phyloP scores from a whole-genome alignment of 306 rosid genomes.

The Neltuma alba region DNA sequence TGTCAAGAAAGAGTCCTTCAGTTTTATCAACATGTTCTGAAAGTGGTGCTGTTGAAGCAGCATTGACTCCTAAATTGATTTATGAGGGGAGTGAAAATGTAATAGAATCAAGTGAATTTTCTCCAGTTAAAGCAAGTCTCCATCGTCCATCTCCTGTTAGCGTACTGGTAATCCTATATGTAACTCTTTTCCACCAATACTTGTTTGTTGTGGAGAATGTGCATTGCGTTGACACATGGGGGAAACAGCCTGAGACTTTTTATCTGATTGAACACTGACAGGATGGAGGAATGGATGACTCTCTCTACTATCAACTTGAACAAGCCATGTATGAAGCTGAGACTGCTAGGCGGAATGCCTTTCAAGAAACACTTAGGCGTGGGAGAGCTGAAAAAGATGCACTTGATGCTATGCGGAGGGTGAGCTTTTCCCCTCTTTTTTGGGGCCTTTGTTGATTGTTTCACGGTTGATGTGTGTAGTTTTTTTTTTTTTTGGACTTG shows the following conservation, averaged over 20 bases:
- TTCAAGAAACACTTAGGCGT: conserved; percentile 64
- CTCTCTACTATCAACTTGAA: conserved; percentile 69
- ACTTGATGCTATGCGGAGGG: conserved; percentile 71
- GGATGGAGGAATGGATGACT: conserved; percentile 69
- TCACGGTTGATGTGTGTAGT: too few species aligned
- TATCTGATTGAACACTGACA: conserved; percentile 48
- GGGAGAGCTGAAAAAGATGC: conserved; percentile 86
- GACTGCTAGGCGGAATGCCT: conserved; percentile 68
- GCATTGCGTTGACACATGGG: background rate
- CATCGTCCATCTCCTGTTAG: conserved; percentile 63
- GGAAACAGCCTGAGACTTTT: background rate
- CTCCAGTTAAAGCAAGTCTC: conserved; percentile 41
- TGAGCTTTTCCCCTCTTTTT: background rate
- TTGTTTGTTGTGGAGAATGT: conserved; percentile 13
- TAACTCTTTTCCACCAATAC: conserved; percentile 14
- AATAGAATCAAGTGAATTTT: conserved; percentile 29
- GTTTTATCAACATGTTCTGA: conserved; percentile 55
- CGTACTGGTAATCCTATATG: conserved; percentile 50
- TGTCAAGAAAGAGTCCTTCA: conserved; percentile 58
- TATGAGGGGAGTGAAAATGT: conserved; percentile 50
- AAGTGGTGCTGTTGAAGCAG: conserved; percentile 41
- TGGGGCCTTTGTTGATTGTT: background rate
- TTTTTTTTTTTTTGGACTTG: too few species aligned
- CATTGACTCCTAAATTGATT: conserved; percentile 41
- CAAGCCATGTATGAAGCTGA: conserved; percentile 70